Evolutionary conservation across 768 basidiomycete genomes (phyloP).

Genomic region (Cytidiella melzeri): DNA sequence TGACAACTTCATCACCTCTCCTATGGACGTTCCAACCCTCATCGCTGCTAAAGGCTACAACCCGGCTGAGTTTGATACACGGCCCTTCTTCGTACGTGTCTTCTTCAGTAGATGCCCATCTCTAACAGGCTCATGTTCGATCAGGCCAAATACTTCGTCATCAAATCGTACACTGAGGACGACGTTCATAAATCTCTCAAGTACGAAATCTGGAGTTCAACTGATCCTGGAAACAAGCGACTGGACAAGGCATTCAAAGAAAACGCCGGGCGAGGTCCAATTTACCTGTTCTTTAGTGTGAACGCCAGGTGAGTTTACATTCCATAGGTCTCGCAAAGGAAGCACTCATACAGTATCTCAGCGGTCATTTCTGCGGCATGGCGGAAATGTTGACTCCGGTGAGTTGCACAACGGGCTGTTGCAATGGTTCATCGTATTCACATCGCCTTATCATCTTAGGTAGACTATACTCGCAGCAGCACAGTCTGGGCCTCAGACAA

Average conservation of each 20-base stretch:
- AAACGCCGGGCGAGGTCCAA: constrained; percentile 83
- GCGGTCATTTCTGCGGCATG: constrained; percentile 98
- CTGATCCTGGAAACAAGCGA: constrained; percentile 94
- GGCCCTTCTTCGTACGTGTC: constrained; percentile 65
- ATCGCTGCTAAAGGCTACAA: constrained; percentile 90
- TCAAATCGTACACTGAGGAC: constrained; percentile 98
- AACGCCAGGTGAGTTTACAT: constrained; percentile 61
- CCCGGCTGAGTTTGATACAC: constrained; percentile 74
- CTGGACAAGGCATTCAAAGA: constrained; percentile 98
- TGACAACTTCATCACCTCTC: constrained; percentile 45
- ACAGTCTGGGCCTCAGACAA: constrained; percentile 99
- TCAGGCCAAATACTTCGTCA: constrained; percentile 91
- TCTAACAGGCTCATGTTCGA: constrained; percentile 3
- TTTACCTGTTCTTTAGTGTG: constrained; percentile 98
- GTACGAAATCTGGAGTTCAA: constrained; percentile 97
- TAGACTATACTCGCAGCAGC: constrained; percentile 90
- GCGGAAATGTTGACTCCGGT: constrained; percentile 97
- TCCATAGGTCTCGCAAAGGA: background rate
- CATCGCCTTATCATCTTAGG: constrained; percentile 30
- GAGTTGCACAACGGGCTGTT: constrained; percentile 19
- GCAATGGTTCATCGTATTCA: background rate
- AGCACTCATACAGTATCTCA: constrained; percentile 22
- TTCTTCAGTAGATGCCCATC: background rate
- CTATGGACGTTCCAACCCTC: constrained; percentile 81
- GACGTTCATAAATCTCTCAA: constrained; percentile 98